Percentiles rank a stretch among this genome's conserved stretches.
These are phyloP conservation scores for Oryza meyeriana DNA, from an alignment of 176 grass and related monocot species.

Conservation along the genomic window DNA sequence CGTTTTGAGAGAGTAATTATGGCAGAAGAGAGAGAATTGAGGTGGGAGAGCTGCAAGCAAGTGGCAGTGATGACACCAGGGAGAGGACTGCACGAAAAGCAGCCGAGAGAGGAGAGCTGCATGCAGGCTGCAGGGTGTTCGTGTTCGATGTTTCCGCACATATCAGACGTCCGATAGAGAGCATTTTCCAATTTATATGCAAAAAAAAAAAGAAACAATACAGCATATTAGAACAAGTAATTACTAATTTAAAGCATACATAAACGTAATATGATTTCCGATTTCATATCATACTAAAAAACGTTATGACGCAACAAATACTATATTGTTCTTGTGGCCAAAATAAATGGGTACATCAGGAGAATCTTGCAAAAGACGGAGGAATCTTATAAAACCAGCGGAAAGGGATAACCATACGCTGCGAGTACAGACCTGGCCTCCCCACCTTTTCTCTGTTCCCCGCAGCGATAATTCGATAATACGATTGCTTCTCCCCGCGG, in stretches of 20 bases:
- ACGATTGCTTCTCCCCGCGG: slow-evolving; percentile 53
- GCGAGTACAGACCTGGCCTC: slow-evolving; percentile 29
- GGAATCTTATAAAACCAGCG: slow-evolving; percentile 42
- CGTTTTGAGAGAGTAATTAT: too few species aligned
- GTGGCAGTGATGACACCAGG: too few species aligned
- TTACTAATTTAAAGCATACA: neutral
- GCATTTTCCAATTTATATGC: neutral
- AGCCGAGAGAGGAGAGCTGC: too few species aligned
- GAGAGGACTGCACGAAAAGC: too few species aligned
- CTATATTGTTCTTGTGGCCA: slow-evolving; percentile 4
- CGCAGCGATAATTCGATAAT: slow-evolving; percentile 34
- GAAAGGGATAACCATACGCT: slow-evolving; percentile 43
- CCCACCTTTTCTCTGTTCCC: neutral
- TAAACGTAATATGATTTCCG: neutral
- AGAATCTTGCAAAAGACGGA: slow-evolving; percentile 43
- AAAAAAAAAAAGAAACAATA: neutral
- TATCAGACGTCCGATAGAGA: too few species aligned
- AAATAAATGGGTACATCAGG: slow-evolving; percentile 31
- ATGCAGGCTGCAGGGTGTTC: too few species aligned
- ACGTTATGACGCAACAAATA: neutral
- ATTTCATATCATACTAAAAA: neutral
- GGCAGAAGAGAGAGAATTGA: too few species aligned
- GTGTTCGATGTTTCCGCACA: too few species aligned
- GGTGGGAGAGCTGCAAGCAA: too few species aligned
- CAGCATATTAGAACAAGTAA: neutral